Percentiles rank a stretch among this genome's conserved stretches.
phyloP scores from a whole-genome alignment of 2,329 filamentous ascomycete genomes.

The Colletotrichum tanaceti region DNA sequence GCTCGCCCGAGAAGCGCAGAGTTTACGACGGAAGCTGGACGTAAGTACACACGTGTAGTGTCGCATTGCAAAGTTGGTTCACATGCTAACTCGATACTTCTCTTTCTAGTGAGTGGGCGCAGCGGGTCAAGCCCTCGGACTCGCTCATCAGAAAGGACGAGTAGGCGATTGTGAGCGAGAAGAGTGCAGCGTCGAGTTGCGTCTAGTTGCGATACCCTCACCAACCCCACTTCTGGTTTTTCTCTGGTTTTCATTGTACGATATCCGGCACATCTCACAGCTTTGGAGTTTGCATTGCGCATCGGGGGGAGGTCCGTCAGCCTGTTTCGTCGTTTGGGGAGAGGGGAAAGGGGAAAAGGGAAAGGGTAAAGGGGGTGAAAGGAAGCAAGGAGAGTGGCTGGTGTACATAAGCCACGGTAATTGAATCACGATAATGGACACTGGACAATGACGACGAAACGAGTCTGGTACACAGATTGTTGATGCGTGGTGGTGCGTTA shows the following conservation, averaged over 20 bases:
- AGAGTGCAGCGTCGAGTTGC: constrained; percentile 30
- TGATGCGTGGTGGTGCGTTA: neutral
- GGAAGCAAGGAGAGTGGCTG: constrained; percentile 12
- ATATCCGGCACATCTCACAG: constrained; percentile 38
- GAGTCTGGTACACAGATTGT: no score
- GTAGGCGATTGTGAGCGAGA: constrained; percentile 40
- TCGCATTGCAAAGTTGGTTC: neutral
- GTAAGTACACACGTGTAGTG: constrained; percentile 67
- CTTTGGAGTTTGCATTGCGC: constrained; percentile 38
- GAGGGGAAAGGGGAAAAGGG: neutral
- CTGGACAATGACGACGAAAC: constrained; percentile 1
- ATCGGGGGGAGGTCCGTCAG: constrained; percentile 33
- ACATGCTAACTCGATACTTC: constrained; percentile 41
- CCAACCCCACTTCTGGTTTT: constrained; percentile 41
- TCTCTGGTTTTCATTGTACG: constrained; percentile 39
- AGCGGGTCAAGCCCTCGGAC: constrained; percentile 70
- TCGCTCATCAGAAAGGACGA: constrained; percentile 69
- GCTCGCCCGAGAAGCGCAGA: constrained; percentile 72
- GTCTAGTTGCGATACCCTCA: constrained; percentile 43
- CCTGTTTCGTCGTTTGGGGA: constrained; percentile 30
- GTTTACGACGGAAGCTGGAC: constrained; percentile 99
- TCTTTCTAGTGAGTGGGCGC: constrained; percentile 71
- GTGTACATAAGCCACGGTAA: constrained; percentile 40
- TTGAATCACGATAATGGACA: constrained; percentile 31
- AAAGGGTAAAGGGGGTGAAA: no score